Percentiles rank a stretch among this genome's conserved stretches.
Evolutionary conservation across 257 asterid genomes (phyloP).

Genomic region (Forsythia suspensa): DNA sequence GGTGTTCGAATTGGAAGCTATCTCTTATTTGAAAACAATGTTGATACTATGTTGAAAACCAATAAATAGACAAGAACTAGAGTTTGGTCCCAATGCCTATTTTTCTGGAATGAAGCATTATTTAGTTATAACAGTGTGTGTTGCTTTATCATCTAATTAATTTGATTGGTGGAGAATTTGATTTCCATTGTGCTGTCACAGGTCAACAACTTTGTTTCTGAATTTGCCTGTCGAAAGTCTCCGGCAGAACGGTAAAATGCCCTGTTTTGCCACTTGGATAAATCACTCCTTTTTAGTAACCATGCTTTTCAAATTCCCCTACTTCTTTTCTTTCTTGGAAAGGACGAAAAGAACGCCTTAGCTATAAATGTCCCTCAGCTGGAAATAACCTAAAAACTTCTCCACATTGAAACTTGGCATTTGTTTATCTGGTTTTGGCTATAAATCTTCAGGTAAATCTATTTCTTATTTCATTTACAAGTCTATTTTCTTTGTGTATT

Average conservation of each 20-base stretch:
- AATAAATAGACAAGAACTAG: conserved; percentile 46
- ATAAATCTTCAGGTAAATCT: conserved; percentile 72
- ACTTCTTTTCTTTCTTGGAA: background rate
- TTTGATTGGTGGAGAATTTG: conserved; percentile 12
- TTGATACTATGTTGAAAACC: conserved; percentile 30
- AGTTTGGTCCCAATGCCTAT: conserved; percentile 49
- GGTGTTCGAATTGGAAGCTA: conserved; percentile 77
- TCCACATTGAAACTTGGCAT: conserved; percentile 89
- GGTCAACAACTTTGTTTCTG: conserved; percentile 64
- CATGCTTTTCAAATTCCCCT: background rate
- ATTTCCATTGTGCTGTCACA: conserved; percentile 35
- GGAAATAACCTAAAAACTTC: conserved; percentile 21
- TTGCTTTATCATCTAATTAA: conserved; percentile 8
- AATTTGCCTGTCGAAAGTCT: conserved; percentile 70
- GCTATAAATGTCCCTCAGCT: background rate
- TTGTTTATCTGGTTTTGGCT: conserved; percentile 71
- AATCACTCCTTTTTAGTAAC: conserved; percentile 1
- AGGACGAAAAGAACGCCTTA: background rate
- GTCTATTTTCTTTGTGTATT: background rate
- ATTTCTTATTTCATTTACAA: conserved; percentile 1
- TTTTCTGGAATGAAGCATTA: conserved; percentile 57
- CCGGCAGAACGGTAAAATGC: conserved; percentile 72
- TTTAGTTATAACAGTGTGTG: conserved; percentile 6
- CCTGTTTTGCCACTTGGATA: background rate
- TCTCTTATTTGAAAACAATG: conserved; percentile 60